These are phyloP conservation scores for Nicotiana undulata DNA, from an alignment of 257 asterid genomes.

Conservation along the genomic window DNA sequence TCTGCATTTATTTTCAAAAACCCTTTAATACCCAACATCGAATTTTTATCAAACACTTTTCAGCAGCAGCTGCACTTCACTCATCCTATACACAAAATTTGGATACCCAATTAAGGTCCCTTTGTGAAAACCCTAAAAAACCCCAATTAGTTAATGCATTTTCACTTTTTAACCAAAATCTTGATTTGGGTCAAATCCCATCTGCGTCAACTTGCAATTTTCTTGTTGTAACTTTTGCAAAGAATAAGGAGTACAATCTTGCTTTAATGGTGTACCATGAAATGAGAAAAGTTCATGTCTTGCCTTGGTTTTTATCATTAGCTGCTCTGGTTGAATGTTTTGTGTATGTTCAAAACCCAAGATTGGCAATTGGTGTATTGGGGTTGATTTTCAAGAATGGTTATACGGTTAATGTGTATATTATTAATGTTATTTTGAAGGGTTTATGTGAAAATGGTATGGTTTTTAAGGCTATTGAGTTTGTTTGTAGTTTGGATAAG, in stretches of 20 bases:
- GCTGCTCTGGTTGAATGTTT: conserved; percentile 47
- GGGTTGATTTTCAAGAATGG: conserved; percentile 55
- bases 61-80: background rate
- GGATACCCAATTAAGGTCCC: conserved; percentile 36
- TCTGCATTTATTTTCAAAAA: background rate
- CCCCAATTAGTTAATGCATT: conserved; percentile 26
- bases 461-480: conserved; percentile 33
- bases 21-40: background rate
- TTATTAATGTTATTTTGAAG: conserved; percentile 48
- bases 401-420: conserved; percentile 29
- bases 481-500: conserved; percentile 36
- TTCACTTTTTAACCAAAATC: conserved; percentile 24
- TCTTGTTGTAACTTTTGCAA: conserved; percentile 46
- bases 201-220: conserved; percentile 28
- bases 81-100: background rate
- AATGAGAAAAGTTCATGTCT: conserved; percentile 28
- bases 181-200: conserved; percentile 38
- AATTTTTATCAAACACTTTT: background rate
- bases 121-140: conserved; percentile 28
- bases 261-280: conserved; percentile 33
- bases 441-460: conserved; percentile 42
- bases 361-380: conserved; percentile 34
- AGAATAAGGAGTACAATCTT: conserved; percentile 40
- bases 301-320: conserved; percentile 37
- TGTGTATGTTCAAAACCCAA: conserved; percentile 33